These are phyloP conservation scores for Botryotinia globosa DNA, from an alignment of 2,329 filamentous ascomycete species.

Conservation along the genomic window DNA sequence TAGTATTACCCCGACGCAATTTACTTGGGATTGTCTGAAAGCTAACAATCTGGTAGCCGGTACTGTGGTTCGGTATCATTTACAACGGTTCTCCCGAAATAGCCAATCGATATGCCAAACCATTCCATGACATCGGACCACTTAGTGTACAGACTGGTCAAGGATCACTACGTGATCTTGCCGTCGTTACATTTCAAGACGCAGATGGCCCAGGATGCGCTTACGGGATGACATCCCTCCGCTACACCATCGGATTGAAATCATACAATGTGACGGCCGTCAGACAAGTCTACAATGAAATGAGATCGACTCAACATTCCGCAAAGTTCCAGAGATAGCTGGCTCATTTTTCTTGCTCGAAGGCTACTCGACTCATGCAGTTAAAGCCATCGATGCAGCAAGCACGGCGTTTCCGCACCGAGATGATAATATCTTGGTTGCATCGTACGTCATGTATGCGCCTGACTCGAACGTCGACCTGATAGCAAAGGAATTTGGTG, in stretches of 20 bases:
- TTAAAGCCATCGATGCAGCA: constrained; percentile 4
- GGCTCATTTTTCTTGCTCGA: constrained; percentile 5
- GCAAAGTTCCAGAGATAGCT: not conserved
- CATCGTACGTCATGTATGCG: constrained; percentile 3
- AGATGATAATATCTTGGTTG: constrained; percentile 1
- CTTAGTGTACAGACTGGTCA: not conserved
- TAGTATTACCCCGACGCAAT: not conserved
- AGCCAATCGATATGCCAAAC: not conserved
- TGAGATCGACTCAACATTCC: not conserved
- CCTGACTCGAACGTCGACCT: not conserved
- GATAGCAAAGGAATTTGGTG: not conserved
- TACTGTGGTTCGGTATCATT: constrained; percentile 8
- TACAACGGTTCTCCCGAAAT: constrained; percentile 6
- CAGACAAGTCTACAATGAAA: constrained; percentile 6
- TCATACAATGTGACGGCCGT: constrained; percentile 1
- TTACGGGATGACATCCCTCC: not conserved
- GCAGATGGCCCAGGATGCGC: constrained; percentile 4
- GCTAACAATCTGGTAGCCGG: not conserved
- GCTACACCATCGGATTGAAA: constrained; percentile 1
- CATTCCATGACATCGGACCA: not conserved
- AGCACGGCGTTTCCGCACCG: not conserved
- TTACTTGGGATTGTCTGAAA: not conserved
- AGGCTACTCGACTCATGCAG: constrained; percentile 7
- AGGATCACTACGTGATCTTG: constrained; percentile 3
- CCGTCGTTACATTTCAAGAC: not conserved